A percentile compares a stretch with the other conserved stretches of the same genome.
These are phyloP conservation scores for Schizosaccharomyces pombe DNA, from an alignment of 805 yeast species.

Conservation along the genomic window DNA sequence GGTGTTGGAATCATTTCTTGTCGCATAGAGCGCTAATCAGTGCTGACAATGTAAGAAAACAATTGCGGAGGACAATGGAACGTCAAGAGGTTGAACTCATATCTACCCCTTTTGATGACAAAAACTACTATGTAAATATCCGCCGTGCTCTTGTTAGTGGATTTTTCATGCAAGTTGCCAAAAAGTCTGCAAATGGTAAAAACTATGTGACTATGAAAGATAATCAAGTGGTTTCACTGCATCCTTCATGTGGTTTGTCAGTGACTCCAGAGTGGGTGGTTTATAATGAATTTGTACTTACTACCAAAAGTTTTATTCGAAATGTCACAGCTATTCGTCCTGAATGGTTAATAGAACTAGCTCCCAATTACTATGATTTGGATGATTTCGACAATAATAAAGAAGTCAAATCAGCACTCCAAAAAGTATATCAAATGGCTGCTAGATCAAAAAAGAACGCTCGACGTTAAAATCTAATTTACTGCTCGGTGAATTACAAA, in stretches of 20 bases:
- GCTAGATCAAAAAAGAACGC: not conserved
- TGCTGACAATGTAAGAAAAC: constrained; percentile 71
- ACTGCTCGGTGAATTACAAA: too few species aligned
- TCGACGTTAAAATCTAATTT: too few species aligned
- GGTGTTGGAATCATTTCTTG: constrained; percentile 83
- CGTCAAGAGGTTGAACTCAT: constrained; percentile 49
- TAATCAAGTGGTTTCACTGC: constrained; percentile 83
- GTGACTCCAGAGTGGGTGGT: constrained; percentile 80
- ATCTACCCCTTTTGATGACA: constrained; percentile 43
- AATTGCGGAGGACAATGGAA: constrained; percentile 64
- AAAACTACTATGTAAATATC: constrained; percentile 35
- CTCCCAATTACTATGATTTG: constrained; percentile 36
- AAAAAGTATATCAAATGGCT: constrained; percentile 21
- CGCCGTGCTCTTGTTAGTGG: constrained; percentile 78
- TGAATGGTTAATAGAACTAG: constrained; percentile 72
- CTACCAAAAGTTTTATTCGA: constrained; percentile 79
- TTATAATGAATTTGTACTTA: constrained; percentile 84
- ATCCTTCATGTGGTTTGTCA: constrained; percentile 80
- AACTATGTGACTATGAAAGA: constrained; percentile 86
- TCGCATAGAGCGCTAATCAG: constrained; percentile 62
- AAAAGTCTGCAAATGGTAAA: constrained; percentile 38
- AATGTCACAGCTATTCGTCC: constrained; percentile 81
- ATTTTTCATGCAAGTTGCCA: constrained; percentile 94
- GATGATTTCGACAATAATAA: constrained; percentile 33
- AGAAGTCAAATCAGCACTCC: constrained; percentile 47